Conservation (phyloP, 2,329 filamentous ascomycete genomes). For the Sphaerulina vaccinii region DNA sequence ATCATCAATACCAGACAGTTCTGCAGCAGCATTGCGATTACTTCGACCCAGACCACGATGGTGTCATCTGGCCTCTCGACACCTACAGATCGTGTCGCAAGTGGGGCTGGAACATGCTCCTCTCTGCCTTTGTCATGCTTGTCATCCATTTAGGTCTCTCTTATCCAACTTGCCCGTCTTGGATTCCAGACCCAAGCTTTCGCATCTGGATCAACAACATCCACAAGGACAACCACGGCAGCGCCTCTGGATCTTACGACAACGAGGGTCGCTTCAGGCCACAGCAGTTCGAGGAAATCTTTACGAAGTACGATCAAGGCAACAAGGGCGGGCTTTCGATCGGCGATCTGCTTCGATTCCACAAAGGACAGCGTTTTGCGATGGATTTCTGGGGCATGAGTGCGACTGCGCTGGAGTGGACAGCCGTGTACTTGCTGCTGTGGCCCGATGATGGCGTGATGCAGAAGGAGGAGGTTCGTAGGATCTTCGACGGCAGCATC, state of each 20-base stretch:
- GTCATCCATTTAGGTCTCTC: slow-evolving; percentile 53
- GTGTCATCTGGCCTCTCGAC: slow-evolving; percentile 54
- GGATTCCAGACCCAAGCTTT: slow-evolving; percentile 48
- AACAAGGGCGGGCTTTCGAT: slow-evolving; percentile 43
- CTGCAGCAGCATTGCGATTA: slow-evolving; percentile 56
- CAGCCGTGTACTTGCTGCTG: slow-evolving; percentile 54
- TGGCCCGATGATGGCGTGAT: slow-evolving; percentile 57
- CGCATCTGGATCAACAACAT: slow-evolving; percentile 43
- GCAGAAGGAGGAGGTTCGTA: slow-evolving; percentile 57
- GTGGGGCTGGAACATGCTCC: slow-evolving; percentile 47
- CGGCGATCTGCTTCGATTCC: slow-evolving; percentile 40
- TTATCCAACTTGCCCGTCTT: slow-evolving; percentile 46
- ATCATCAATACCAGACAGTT: slow-evolving; percentile 45
- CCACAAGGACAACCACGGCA: slow-evolving; percentile 47
- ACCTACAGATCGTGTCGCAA: slow-evolving; percentile 50
- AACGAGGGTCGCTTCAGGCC: slow-evolving; percentile 48
- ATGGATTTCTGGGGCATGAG: slow-evolving; percentile 50
- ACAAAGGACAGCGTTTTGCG: slow-evolving; percentile 44
- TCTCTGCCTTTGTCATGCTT: slow-evolving; percentile 46
- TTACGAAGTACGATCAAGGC: slow-evolving; percentile 46
- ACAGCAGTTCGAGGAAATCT: slow-evolving; percentile 51
- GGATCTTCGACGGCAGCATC: slow-evolving; percentile 54
- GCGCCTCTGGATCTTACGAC: slow-evolving; percentile 46
- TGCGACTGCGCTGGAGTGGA: slow-evolving; percentile 48
- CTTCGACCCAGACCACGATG: slow-evolving; percentile 54